Base-by-base conservation (phyloP, 441 rosid species). In the Bocquillonia castaneifolia region DNA sequence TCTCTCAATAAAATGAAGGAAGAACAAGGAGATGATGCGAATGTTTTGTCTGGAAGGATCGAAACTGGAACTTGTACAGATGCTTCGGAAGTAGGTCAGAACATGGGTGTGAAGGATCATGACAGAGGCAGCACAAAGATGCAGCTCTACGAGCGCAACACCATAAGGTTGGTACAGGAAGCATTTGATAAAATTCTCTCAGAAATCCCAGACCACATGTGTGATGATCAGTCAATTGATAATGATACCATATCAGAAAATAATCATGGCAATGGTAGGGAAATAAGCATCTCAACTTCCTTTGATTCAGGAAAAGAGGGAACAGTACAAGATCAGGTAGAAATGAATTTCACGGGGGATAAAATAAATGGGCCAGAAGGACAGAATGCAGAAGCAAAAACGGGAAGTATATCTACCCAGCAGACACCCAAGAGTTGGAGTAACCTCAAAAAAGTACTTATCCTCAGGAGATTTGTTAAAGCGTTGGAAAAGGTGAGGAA, bases 171-270 rank as follows among this genome's bases (percentile, higher is more conserved):
- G 71, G 91, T 94, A 44, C 83, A 83, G 77, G 90, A 87, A 80
- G 98, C 96, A 18, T 85, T 94, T 29, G 91, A 80, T 72, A 86
- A 82, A 74, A 85, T 92, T 72, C 93, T 90, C 39, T 77, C 84
- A 60, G 92, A 90, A 71, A 85, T 86, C 51, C 92, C 88, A 17
- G 92, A 88, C 63, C 78, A 79, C 69, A 80, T 87, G n/a, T 75
- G 86, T 32, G 85, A 86, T 76, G 86, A 85, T 70, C 86, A 82
- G 47, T 80, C 83, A 25, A 65, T 73, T 40, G 64, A 60, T 20
- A 72, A 78, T 39, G 80, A 77, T 40, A 63, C 45, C 63, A 58
- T 76, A 51, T 70, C 77, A 14, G 89, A 80, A 29, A 79, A 75
- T 68, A 74, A 75, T 69, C 57, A 64, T 15, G 64, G 45, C 20